These are phyloP conservation scores for Albifimbria verrucaria DNA, from an alignment of 2,329 filamentous ascomycete species.

Conservation along the genomic window DNA sequence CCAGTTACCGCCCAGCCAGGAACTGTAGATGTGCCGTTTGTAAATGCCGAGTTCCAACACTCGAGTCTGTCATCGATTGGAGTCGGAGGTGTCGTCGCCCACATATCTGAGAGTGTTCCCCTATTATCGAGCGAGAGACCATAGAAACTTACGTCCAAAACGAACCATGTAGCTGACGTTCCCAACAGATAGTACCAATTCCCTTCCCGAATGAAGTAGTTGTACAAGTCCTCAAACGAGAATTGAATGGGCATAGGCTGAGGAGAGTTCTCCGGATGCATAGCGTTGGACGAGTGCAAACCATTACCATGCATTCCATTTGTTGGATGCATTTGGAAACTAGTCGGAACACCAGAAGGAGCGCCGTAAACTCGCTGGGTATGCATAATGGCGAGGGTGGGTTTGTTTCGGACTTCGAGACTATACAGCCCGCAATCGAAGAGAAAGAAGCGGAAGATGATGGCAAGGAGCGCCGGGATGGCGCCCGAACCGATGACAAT, in stretches of 20 bases:
- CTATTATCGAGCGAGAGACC: conserved; percentile 46
- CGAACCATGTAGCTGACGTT: conserved; percentile 47
- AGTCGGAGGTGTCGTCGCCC: conserved; percentile 30
- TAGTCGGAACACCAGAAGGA: conserved; percentile 16
- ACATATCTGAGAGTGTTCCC: conserved; percentile 33
- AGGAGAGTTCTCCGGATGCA: conserved; percentile 29
- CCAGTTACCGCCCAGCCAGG: conserved; percentile 36
- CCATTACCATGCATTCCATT: conserved; percentile 12
- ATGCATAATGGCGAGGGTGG: conserved; percentile 54
- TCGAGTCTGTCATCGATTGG: conserved; percentile 32
- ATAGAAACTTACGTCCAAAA: conserved; percentile 54
- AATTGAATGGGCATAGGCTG: conserved; percentile 44
- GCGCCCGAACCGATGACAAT: conserved; percentile 65
- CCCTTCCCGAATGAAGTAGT: conserved; percentile 44
- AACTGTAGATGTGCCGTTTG: conserved; percentile 40
- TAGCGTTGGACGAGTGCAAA: conserved; percentile 19
- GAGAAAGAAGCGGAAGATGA: conserved; percentile 64
- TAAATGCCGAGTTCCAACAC: conserved; percentile 46
- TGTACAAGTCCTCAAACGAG: conserved; percentile 43
- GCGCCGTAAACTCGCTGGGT: conserved; percentile 57
- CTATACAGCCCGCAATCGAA: conserved; percentile 65
- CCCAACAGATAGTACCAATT: conserved; percentile 33
- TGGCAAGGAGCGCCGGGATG: conserved; percentile 60
- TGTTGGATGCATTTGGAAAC: conserved; percentile 18
- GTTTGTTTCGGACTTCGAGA: conserved; percentile 62